These are phyloP conservation scores for Diplodia corticola DNA, from an alignment of 2,329 filamentous ascomycete genomes.

Conservation along the genomic window DNA sequence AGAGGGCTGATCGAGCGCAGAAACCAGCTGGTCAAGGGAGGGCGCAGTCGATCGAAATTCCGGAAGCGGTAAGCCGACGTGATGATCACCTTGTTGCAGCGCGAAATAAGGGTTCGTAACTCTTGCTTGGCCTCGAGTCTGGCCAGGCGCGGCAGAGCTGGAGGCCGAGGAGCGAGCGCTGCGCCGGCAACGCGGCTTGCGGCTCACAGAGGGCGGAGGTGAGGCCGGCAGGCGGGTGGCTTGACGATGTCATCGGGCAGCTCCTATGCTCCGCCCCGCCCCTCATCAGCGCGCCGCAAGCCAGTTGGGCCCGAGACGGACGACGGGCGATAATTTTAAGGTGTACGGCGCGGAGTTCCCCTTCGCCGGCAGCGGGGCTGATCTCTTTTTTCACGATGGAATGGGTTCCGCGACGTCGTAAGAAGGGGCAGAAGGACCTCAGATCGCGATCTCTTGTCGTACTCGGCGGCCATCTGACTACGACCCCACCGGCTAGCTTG, in stretches of 20 bases:
- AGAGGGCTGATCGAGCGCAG: not conserved
- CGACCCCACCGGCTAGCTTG: not conserved
- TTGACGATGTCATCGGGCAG: not conserved
- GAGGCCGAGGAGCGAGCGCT: not conserved
- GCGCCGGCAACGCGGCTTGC: too few species aligned
- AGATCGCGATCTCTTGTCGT: constrained; percentile 10
- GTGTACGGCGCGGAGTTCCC: not conserved
- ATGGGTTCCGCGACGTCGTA: not conserved
- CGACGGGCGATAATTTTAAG: not conserved
- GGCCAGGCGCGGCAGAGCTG: not conserved
- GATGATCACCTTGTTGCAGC: not conserved
- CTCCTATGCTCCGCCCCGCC: not conserved
- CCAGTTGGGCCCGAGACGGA: not conserved
- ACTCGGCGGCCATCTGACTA: not conserved
- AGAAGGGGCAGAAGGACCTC: not conserved
- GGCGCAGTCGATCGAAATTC: constrained; percentile 20
- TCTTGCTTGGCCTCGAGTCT: not conserved
- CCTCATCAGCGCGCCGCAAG: not conserved
- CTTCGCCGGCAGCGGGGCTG: not conserved
- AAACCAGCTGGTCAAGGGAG: not conserved
- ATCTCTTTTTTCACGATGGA: not conserved
- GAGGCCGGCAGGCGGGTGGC: not conserved
- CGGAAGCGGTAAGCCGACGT: constrained; percentile 12
- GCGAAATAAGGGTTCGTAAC: constrained; percentile 1
- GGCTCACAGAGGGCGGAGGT: not conserved